Conservation (phyloP, 2,329 filamentous ascomycete species). For the Trichoderma atroviride region DNA sequence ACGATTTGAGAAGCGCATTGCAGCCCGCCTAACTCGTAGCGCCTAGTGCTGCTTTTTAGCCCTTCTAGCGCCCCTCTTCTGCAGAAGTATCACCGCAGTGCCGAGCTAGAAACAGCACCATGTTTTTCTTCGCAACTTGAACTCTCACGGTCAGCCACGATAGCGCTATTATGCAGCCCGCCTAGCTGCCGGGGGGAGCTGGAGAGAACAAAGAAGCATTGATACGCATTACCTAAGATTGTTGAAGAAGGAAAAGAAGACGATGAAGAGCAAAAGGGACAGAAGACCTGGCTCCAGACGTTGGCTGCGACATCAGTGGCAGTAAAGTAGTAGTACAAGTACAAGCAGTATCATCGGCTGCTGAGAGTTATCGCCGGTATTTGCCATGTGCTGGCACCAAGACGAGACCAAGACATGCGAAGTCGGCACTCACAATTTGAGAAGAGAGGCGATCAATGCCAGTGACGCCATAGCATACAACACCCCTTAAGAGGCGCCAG, state of each 20-base stretch:
- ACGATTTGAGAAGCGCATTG: background rate
- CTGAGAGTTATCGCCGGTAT: background rate
- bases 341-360: background rate
- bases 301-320: background rate
- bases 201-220: background rate
- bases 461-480: slow-evolving; percentile 38
- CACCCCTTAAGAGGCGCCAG: slow-evolving; percentile 23
- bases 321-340: too few relatives aligned
- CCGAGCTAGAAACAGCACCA: background rate
- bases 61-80: background rate
- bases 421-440: slow-evolving; percentile 29
- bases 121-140: background rate
- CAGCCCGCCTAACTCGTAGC: background rate
- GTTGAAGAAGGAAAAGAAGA: background rate
- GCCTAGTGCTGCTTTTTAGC: background rate
- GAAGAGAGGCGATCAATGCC: slow-evolving; percentile 33
- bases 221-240: background rate
- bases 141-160: slow-evolving; percentile 13
- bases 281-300: background rate
- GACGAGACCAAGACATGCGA: slow-evolving; percentile 2
- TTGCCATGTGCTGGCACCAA: background rate
- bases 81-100: slow-evolving; percentile 3
- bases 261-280: background rate
- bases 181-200: background rate
- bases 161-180: slow-evolving; percentile 14